Percentiles rank a stretch among this genome's conserved stretches.
phyloP scores from a whole-genome alignment of 2,329 filamentous ascomycete species.

The Aphanoascus verrucosus region DNA sequence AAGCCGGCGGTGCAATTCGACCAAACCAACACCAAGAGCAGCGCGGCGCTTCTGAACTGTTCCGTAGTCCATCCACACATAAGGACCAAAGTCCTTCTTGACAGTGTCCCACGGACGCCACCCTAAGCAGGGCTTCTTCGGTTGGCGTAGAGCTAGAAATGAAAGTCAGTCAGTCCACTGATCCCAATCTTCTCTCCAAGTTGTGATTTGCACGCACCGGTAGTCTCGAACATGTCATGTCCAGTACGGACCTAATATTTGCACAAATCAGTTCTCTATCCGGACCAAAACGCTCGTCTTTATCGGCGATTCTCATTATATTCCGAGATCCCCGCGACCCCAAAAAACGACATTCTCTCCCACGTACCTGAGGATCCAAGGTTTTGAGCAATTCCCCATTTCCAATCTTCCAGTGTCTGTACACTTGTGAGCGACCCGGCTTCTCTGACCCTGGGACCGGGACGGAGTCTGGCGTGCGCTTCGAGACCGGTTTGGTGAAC shows the following conservation, averaged over 20 bases:
- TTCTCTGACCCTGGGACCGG: constrained; percentile 63
- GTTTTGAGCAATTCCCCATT: constrained; percentile 59
- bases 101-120: constrained; percentile 65
- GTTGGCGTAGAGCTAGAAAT: constrained; percentile 43
- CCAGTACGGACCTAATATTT: constrained; percentile 48
- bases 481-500: constrained; percentile 47
- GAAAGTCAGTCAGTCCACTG: constrained; percentile 12
- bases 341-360: constrained; percentile 11
- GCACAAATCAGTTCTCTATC: neutral
- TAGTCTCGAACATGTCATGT: constrained; percentile 69
- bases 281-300: neutral
- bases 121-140: constrained; percentile 66
- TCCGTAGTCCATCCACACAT: constrained; percentile 72
- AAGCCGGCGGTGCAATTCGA: constrained; percentile 65
- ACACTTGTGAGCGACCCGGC: constrained; percentile 62
- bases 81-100: constrained; percentile 65
- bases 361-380: constrained; percentile 53
- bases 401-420: constrained; percentile 69
- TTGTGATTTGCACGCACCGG: constrained; percentile 30
- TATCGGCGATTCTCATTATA: neutral
- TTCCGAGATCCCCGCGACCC: neutral
- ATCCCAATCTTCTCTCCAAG: constrained; percentile 3
- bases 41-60: constrained; percentile 68
- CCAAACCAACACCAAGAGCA: constrained; percentile 75
- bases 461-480: constrained; percentile 67